A percentile compares a stretch with the other conserved stretches of the same genome.
Conservation (phyloP, 768 basidiomycete genomes). For the Hydnum rufescens region DNA sequence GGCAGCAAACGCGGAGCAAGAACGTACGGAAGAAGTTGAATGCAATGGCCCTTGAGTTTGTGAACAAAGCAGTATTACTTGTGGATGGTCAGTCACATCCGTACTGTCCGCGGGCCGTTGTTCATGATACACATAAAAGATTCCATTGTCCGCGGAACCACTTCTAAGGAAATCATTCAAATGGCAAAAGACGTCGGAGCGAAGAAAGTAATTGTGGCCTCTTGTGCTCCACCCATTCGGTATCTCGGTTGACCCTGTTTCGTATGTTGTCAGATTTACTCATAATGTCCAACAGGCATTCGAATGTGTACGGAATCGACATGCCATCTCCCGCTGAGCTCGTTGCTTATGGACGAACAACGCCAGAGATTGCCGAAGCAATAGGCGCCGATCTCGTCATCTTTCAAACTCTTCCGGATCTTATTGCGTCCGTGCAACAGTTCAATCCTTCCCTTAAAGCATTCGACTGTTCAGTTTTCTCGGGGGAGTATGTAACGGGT, state of each 20-base stretch:
- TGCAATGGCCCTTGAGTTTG: conserved; percentile 96
- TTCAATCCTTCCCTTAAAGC: conserved; percentile 54
- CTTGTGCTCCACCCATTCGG: conserved; percentile 93
- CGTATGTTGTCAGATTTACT: background rate
- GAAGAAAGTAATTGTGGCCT: conserved; percentile 86
- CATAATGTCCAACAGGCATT: conserved; percentile 28
- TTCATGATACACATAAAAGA: conserved; percentile 30
- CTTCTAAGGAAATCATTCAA: conserved; percentile 94
- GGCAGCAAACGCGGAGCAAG: conserved; percentile 88
- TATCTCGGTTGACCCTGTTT: conserved; percentile 14
- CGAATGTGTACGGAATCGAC: conserved; percentile 98
- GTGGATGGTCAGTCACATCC: conserved; percentile 56
- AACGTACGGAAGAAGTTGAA: conserved; percentile 92
- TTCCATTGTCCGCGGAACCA: conserved; percentile 96
- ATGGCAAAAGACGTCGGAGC: conserved; percentile 99
- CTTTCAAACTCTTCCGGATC: conserved; percentile 81
- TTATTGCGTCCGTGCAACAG: conserved; percentile 66
- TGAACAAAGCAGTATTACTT: conserved; percentile 74
- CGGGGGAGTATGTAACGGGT: conserved; percentile 91
- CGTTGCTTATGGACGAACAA: conserved; percentile 63
- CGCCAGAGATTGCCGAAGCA: conserved; percentile 46
- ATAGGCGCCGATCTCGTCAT: conserved; percentile 94
- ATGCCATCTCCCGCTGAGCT: conserved; percentile 95
- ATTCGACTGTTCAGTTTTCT: conserved; percentile 97
- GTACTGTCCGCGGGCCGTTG: background rate